Evolutionary conservation across 768 basidiomycete genomes (phyloP).

Genomic region (Suillus plorans): DNA sequence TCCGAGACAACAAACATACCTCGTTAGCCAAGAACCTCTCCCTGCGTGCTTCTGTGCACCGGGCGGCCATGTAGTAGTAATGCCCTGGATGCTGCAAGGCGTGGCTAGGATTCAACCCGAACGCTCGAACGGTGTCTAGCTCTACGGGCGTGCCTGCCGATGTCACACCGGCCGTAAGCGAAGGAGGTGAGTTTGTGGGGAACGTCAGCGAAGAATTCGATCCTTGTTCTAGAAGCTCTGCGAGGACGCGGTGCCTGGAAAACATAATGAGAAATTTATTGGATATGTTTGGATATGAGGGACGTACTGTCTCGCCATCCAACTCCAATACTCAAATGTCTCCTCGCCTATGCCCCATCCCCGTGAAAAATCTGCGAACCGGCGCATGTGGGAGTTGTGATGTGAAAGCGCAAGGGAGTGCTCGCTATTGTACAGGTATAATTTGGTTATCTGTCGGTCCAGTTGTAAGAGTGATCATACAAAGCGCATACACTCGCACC

Average conservation of each 20-base stretch:
- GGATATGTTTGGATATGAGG: not conserved
- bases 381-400: conserved; percentile 81
- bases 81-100: conserved; percentile 84
- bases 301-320: conserved; percentile 88
- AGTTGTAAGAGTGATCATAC: not conserved
- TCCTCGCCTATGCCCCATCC: conserved; percentile 97
- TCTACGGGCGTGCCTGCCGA: conserved; percentile 38
- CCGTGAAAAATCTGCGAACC: conserved; percentile 82
- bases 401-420: conserved; percentile 77
- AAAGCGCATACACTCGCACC: conserved; percentile 39
- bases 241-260: conserved; percentile 80
- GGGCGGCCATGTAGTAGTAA: conserved; percentile 88
- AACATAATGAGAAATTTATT: not conserved
- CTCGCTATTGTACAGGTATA: conserved; percentile 91
- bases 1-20: conserved; percentile 34
- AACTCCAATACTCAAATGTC: conserved; percentile 97
- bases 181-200: conserved; percentile 53
- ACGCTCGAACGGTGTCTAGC: conserved; percentile 55
- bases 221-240: conserved; percentile 88
- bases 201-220: conserved; percentile 59
- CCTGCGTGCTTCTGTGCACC: conserved; percentile 76
- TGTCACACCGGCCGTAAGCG: conserved; percentile 27
- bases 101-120: conserved; percentile 78
- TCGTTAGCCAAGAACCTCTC: conserved; percentile 65
- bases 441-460: conserved; percentile 69